phyloP scores from a whole-genome alignment of 2,329 filamentous ascomycete species.

The Pseudodiploospora longispora region DNA sequence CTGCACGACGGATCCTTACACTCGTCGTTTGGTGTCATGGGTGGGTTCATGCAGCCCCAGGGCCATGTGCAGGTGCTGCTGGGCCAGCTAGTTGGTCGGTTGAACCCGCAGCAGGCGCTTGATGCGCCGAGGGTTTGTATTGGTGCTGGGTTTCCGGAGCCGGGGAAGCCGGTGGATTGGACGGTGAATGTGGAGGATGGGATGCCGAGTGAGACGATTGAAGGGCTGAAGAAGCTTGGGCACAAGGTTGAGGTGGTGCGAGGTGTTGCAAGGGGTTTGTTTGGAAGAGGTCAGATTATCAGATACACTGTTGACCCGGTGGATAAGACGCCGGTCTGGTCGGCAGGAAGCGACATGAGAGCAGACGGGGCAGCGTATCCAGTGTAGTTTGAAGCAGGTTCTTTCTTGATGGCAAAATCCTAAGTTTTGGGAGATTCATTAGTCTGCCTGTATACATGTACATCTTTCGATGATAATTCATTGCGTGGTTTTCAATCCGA shows the following conservation, averaged over 20 bases:
- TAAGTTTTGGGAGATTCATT: no score
- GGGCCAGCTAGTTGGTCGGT: conserved; percentile 75
- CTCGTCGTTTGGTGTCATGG: conserved; percentile 92
- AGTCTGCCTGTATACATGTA: no score
- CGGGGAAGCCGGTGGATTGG: conserved; percentile 48
- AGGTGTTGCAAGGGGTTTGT: conserved; percentile 59
- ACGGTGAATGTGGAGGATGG: conserved; percentile 78
- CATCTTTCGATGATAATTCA: no score
- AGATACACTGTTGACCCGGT: conserved; percentile 61
- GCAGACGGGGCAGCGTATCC: conserved; percentile 70
- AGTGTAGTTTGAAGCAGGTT: conserved; percentile 16
- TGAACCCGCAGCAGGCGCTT: conserved; percentile 78
- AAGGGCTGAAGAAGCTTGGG: conserved; percentile 60
- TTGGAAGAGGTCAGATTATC: conserved; percentile 84
- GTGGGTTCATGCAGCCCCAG: conserved; percentile 96
- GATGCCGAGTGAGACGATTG: conserved; percentile 58
- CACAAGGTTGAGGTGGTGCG: conserved; percentile 63
- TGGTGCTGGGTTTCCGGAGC: conserved; percentile 60
- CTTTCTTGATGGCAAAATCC: neutral
- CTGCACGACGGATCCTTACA: conserved; percentile 64
- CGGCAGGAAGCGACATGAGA: conserved; percentile 78
- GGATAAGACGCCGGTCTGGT: conserved; percentile 69
- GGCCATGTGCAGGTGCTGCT: conserved; percentile 90
- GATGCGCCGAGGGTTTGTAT: conserved; percentile 91
- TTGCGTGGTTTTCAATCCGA: no score